Evolutionary conservation across 176 grass and related monocot genomes (phyloP), one percentile per base, ranked within the genome.

Genomic region (Otatea glauca): DNA sequence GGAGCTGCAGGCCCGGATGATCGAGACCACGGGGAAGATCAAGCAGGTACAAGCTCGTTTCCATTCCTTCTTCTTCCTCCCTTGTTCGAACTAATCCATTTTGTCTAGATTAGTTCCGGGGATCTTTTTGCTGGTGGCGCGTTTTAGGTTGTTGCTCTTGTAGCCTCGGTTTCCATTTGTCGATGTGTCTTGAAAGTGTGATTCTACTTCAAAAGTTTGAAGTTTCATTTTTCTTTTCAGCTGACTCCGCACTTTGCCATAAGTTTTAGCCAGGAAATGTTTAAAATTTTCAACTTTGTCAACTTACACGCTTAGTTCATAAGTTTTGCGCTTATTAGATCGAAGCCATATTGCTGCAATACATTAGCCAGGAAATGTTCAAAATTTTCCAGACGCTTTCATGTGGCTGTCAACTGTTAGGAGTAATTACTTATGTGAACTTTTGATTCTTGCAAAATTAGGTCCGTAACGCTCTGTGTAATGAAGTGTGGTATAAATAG

Each of bases 1-100:
- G 70, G 95, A 97, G 89, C 85, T 97, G 56, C 95, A 97, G 89
- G 72, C 79, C 37, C 84, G 89, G 50, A 69, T 97, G 85, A 65
- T 94, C 62, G 95, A 97, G 73, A 82, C 79, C 9, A 93, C 92
- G 34, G 90, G 83, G 16, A 97, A 97, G 75, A 81, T 94, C 53
- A 97, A 97, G 84, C 95, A 97, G 88, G 95, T 94, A 51, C 21
- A 17, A 38, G 15, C 43, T 73, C 42, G 12, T 29, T 7, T 34
- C 43, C 4, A 53, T 59, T 14, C 8, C 7, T 16, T 65, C 65
- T 62, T n/a, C 38, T 56, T 38, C 8, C 67, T 72, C 5, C 14
- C 54, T 53, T 60, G 0, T 17, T 70, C 12, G 63, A 45, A 21
- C 38, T 68, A 17, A 4, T 38, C 25, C 24, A 18, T 67, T 81